phyloP scores from a whole-genome alignment of 75 land plant genomes.

The Pinus tabuliformis region DNA sequence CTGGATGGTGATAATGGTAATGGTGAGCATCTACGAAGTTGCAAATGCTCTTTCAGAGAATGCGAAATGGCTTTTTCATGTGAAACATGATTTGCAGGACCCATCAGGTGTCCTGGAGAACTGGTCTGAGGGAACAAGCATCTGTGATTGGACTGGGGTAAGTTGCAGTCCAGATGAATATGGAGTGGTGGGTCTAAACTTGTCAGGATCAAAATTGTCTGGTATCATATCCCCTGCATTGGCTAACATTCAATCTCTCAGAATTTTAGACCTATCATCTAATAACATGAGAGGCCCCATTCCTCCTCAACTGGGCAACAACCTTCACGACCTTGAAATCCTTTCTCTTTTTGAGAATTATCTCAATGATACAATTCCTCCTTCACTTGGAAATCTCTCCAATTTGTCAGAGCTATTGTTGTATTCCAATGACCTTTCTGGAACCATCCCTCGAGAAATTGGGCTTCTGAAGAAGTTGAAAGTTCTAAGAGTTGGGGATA shows the following conservation, averaged over 20 bases:
- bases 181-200: conserved; percentile 40
- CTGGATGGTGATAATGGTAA: neutral
- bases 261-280: conserved; percentile 14
- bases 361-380: conserved; percentile 22
- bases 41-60: neutral
- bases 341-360: conserved; percentile 23
- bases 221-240: conserved; percentile 64
- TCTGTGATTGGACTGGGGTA: conserved; percentile 57
- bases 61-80: conserved; percentile 5
- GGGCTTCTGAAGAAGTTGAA: conserved; percentile 38
- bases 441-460: conserved; percentile 56
- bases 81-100: conserved; percentile 18
- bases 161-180: conserved; percentile 15
- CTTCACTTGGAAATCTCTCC: conserved; percentile 33
- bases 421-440: conserved; percentile 46
- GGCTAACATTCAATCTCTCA: conserved; percentile 8
- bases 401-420: conserved; percentile 40
- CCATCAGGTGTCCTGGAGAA: conserved; percentile 28
- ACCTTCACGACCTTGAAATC: conserved; percentile 14
- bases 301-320: conserved; percentile 13
- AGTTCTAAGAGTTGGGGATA: conserved; percentile 12
- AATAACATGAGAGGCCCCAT: conserved; percentile 47
- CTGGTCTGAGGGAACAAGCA: conserved; percentile 34
- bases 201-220: conserved; percentile 34
- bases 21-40: neutral